These are phyloP conservation scores for Geotrichum bryndzae DNA, from an alignment of 1,139 yeast genomes.

Conservation along the genomic window DNA sequence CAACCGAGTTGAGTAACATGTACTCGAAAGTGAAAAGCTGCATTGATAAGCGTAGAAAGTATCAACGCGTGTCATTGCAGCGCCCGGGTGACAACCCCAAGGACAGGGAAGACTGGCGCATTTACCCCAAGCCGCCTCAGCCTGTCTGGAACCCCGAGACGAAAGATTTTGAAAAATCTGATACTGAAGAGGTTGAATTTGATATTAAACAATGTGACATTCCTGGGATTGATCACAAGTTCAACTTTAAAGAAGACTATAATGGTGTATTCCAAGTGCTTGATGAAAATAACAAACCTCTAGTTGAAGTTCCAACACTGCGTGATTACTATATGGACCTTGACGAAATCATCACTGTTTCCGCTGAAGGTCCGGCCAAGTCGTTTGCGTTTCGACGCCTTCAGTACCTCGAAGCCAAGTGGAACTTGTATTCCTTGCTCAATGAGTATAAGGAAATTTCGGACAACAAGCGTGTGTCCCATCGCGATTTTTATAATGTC, in stretches of 20 bases:
- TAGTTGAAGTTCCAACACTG: slow-evolving; percentile 65
- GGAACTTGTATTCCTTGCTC: slow-evolving; percentile 82
- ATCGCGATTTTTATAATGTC: slow-evolving; percentile 95
- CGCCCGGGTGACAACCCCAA: slow-evolving; percentile 76
- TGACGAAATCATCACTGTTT: slow-evolving; percentile 60
- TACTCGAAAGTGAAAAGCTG: slow-evolving; percentile 68
- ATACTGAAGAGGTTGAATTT: slow-evolving; percentile 46
- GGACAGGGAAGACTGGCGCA: slow-evolving; percentile 62
- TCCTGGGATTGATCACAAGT: slow-evolving; percentile 43
- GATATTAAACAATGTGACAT: slow-evolving; percentile 54
- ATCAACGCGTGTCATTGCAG: slow-evolving; percentile 67
- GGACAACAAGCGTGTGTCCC: slow-evolving; percentile 79
- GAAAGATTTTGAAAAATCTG: slow-evolving; percentile 25
- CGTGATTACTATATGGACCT: slow-evolving; percentile 80
- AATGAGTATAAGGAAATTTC: slow-evolving; percentile 92
- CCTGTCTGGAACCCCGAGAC: slow-evolving; percentile 80
- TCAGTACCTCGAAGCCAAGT: slow-evolving; percentile 91
- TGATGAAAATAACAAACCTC: slow-evolving; percentile 28
- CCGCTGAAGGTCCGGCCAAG: slow-evolving; percentile 96
- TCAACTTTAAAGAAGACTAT: slow-evolving; percentile 23
- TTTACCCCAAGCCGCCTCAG: slow-evolving; percentile 91
- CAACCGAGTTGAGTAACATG: slow-evolving; percentile 57
- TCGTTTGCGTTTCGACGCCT: slow-evolving; percentile 91
- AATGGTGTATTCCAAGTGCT: slow-evolving; percentile 13
- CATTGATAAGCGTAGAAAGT: slow-evolving; percentile 69